These are phyloP conservation scores for Zopfia rhizophila DNA, from an alignment of 2,329 filamentous ascomycete genomes.

Conservation along the genomic window DNA sequence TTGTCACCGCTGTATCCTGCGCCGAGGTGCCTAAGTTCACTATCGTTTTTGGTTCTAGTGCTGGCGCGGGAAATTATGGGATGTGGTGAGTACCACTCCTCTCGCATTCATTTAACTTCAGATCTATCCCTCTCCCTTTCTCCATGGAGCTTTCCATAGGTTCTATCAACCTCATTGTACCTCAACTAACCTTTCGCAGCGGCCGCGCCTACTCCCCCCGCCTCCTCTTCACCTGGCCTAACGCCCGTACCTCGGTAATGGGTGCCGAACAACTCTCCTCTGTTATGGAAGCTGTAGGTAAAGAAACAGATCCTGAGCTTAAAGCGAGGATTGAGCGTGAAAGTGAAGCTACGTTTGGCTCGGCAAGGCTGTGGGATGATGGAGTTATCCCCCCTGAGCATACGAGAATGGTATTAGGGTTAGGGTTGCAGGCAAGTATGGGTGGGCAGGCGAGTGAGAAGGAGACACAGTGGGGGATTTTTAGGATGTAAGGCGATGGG, in stretches of 20 bases:
- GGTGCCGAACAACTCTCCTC: conserved; percentile 88
- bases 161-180: conserved; percentile 8
- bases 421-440: conserved; percentile 60
- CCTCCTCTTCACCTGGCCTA: conserved; percentile 97
- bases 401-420: conserved; percentile 59
- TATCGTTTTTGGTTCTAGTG: conserved; percentile 91
- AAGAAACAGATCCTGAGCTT: conserved; percentile 80
- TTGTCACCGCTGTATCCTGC: conserved; percentile 94
- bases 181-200: conserved; percentile 54
- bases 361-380: conserved; percentile 84
- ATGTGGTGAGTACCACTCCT: conserved; percentile 75
- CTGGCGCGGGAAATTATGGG: conserved; percentile 96
- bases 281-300: conserved; percentile 95
- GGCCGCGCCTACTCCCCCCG: conserved; percentile 91
- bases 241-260: conserved; percentile 97
- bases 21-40: conserved; percentile 97
- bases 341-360: conserved; percentile 88
- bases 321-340: conserved; percentile 88
- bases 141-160: conserved; percentile 1
- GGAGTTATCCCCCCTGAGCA: conserved; percentile 62
- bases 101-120: conserved; percentile 9
- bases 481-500: conserved; percentile 48
- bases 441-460: conserved; percentile 48
- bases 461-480: conserved; percentile 51
- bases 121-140: neutral